Evolutionary conservation across 352 stramenopile genomes (phyloP).

Genomic region (Aphanomyces stellatus): DNA sequence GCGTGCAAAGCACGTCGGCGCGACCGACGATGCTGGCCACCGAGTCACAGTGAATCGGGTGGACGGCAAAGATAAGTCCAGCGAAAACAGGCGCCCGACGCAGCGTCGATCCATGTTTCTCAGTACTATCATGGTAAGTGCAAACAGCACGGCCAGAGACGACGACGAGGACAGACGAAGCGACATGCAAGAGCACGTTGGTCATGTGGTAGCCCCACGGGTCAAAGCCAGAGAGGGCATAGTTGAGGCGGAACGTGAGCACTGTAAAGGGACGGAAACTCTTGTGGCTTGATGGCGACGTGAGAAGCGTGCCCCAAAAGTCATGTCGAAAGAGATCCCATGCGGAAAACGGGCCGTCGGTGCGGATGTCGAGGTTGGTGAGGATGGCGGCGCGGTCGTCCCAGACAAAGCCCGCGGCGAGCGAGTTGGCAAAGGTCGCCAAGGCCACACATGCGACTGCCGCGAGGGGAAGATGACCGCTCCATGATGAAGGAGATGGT

Average conservation of each 20-base stretch:
- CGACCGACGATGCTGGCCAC: conserved; percentile 86
- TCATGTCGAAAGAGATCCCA: conserved; percentile 61
- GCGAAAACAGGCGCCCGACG: conserved; percentile 24
- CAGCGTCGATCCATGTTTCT: too few relatives aligned
- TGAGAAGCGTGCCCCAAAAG: conserved; percentile 80
- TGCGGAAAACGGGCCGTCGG: conserved; percentile 24
- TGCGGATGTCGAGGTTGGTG: conserved; percentile 49
- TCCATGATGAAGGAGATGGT: too few relatives aligned
- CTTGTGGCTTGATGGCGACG: conserved; percentile 61
- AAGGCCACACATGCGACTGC: conserved; percentile 32
- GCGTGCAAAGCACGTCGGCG: conserved; percentile 79
- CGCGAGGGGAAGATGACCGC: conserved; percentile 9
- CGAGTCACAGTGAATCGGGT: conserved; percentile 87
- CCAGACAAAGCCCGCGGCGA: conserved; percentile 75
- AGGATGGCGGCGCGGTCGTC: conserved; percentile 82
- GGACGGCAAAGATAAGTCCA: conserved; percentile 83
- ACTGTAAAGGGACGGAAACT: conserved; percentile 81
- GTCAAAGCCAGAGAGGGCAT: conserved; percentile 34
- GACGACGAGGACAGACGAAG: conserved; percentile 47
- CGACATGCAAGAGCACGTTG: conserved; percentile 66
- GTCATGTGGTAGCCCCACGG: conserved; percentile 53
- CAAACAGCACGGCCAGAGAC: conserved; percentile 23
- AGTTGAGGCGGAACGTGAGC: conserved; percentile 63
- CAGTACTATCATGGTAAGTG: conserved; percentile 9
- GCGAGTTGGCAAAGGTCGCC: conserved; percentile 42